Evolutionary conservation across 768 basidiomycete genomes (phyloP).

Genomic region (Termitomyces sp.): DNA sequence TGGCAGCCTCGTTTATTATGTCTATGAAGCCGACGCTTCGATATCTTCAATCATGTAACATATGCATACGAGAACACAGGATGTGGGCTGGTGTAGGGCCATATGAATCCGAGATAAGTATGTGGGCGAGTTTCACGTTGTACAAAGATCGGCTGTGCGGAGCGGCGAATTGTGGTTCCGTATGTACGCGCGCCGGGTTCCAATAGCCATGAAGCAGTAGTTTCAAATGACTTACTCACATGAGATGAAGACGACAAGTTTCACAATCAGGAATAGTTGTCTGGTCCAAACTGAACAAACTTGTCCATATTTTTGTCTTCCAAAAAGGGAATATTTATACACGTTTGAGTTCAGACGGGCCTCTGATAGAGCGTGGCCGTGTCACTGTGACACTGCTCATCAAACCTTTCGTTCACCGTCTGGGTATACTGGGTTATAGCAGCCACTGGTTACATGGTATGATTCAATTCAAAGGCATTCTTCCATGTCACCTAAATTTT

Average conservation of each 20-base stretch:
- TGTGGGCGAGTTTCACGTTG: background rate
- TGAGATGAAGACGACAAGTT: background rate
- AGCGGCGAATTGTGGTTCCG: background rate
- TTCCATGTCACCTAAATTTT: background rate
- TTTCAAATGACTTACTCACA: no score
- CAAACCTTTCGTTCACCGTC: background rate
- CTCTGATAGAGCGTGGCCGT: background rate
- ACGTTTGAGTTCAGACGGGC: background rate
- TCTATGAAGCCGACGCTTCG: no score
- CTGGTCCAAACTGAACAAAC: no score
- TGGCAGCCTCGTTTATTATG: no score
- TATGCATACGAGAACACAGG: background rate
- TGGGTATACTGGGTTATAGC: background rate
- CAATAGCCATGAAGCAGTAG: no score
- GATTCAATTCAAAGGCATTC: background rate
- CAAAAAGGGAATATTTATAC: background rate
- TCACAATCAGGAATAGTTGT: background rate
- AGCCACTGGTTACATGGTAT: constrained; percentile 9
- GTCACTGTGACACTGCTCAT: no score
- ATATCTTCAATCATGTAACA: no score
- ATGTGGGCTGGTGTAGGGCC: background rate
- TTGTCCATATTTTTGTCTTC: no score
- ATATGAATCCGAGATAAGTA: background rate
- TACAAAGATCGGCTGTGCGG: background rate
- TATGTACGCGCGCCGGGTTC: no score